Conservation (phyloP, 1,284 basidiomycete genomes). For the Ganoderma lucidum region DNA sequence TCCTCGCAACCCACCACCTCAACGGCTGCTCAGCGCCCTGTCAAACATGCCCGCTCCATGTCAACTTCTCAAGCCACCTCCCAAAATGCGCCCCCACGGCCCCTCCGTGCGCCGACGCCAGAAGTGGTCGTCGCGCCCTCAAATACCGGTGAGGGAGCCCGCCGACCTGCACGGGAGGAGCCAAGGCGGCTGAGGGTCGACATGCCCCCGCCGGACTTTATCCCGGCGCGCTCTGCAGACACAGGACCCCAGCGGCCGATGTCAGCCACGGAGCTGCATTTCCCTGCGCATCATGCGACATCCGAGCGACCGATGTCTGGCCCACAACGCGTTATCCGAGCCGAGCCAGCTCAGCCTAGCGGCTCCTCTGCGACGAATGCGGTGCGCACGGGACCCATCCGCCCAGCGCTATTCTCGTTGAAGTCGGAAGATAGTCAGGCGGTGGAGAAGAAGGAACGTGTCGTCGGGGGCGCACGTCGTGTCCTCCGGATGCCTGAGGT, state of each 20-base stretch:
- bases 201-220: constrained; percentile 37
- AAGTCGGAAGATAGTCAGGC: constrained; percentile 18
- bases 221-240: constrained; percentile 27
- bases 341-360: neutral
- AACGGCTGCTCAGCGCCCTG: constrained; percentile 14
- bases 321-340: constrained; percentile 27
- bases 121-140: constrained; percentile 13
- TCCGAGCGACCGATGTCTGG: constrained; percentile 23
- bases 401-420: constrained; percentile 20
- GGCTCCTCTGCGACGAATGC: constrained; percentile 1
- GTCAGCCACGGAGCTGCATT: constrained; percentile 24
- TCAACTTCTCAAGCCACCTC: constrained; percentile 22
- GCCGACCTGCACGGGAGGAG: constrained; percentile 22
- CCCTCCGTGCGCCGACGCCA: constrained; percentile 24
- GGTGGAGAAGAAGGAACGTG: constrained; percentile 26
- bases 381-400: constrained; percentile 28
- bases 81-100: constrained; percentile 20
- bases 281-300: constrained; percentile 18
- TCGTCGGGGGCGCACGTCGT: constrained; percentile 36
- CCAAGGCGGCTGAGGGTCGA: constrained; percentile 25
- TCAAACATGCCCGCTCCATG: constrained; percentile 22
- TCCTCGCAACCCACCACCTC: constrained; percentile 10
- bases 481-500: constrained; percentile 30
- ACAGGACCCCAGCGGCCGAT: constrained; percentile 24
- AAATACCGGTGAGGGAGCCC: constrained; percentile 12